phyloP scores from a whole-genome alignment of 1,139 yeast genomes.

The Torulaspora globosa region DNA sequence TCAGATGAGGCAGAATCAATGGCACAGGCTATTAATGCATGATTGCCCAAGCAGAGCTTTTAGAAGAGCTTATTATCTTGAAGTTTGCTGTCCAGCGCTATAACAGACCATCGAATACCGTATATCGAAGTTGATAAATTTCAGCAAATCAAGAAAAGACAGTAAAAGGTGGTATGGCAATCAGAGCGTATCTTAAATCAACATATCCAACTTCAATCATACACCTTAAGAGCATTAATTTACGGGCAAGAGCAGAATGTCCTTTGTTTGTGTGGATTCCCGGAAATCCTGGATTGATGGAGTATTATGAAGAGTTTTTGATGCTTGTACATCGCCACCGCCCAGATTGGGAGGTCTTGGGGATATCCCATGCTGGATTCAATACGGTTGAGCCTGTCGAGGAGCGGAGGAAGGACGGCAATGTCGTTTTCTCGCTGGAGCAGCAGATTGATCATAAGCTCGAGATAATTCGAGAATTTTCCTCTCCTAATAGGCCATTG shows the following conservation, averaged over 20 bases:
- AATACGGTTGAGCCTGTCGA: slow-evolving; percentile 2
- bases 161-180: slow-evolving; percentile 1
- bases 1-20: background rate
- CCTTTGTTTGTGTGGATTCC: slow-evolving; percentile 53
- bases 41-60: background rate
- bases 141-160: background rate
- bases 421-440: slow-evolving; percentile 41
- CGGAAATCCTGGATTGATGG: slow-evolving; percentile 64
- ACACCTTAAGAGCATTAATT: slow-evolving; percentile 8
- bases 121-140: background rate
- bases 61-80: background rate
- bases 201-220: slow-evolving; percentile 13
- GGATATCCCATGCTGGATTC: slow-evolving; percentile 47
- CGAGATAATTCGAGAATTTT: slow-evolving; percentile 40
- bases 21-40: too few relatives aligned
- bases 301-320: slow-evolving; percentile 51
- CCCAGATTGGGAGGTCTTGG: slow-evolving; percentile 48
- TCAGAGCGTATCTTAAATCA: slow-evolving; percentile 6
- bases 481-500: slow-evolving; percentile 37
- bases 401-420: slow-evolving; percentile 7
- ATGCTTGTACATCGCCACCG: slow-evolving; percentile 42
- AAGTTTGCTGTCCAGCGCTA: background rate
- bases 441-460: slow-evolving; percentile 52
- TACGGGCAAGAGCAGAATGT: slow-evolving; percentile 9
- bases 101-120: background rate